Percentiles rank a stretch among this genome's conserved stretches.
Evolutionary conservation across 148 eudicot genomes (phyloP).

Genomic region (Gaultheria prostrata): DNA sequence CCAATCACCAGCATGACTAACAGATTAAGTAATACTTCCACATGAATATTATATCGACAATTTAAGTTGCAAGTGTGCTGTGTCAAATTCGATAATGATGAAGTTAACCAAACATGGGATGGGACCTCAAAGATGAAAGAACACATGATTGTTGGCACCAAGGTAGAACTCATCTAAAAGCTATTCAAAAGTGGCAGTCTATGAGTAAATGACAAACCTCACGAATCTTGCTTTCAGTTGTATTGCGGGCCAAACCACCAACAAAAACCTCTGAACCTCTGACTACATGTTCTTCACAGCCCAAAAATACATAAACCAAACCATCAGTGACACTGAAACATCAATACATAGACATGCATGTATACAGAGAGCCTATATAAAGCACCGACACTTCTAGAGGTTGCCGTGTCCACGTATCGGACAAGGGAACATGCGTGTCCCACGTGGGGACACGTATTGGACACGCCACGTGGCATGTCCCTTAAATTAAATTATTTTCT

Average conservation of each 20-base stretch:
- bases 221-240: constrained; percentile 34
- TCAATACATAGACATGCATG: neutral
- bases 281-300: constrained; percentile 26
- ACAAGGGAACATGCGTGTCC: no score
- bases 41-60: no score
- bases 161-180: neutral
- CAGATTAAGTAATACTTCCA: no score
- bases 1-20: neutral
- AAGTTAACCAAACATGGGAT: neutral
- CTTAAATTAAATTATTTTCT: no score
- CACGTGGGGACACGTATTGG: no score
- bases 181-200: neutral
- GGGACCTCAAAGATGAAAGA: neutral
- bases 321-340: neutral
- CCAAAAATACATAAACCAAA: neutral
- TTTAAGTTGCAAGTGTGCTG: neutral
- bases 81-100: neutral
- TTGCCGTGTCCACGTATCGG: no score
- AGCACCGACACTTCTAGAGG: no score
- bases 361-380: no score
- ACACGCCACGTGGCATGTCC: no score
- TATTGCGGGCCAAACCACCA: constrained; percentile 40
- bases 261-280: constrained; percentile 45
- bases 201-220: constrained; percentile 25
- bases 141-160: neutral